These are phyloP conservation scores for Earliella scabrosa DNA, from an alignment of 1,284 basidiomycete species.

Conservation along the genomic window DNA sequence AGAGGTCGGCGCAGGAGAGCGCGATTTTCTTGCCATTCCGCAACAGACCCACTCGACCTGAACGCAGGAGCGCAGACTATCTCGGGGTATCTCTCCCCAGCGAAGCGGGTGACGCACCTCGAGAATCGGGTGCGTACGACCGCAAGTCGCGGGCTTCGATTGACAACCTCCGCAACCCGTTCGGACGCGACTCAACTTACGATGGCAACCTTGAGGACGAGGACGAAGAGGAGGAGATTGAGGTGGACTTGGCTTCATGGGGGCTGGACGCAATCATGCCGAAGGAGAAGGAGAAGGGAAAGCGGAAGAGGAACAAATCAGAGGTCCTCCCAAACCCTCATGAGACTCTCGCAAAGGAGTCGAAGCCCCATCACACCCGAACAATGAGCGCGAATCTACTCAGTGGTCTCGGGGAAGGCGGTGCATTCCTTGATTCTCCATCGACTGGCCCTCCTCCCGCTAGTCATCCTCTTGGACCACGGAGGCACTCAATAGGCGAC, in stretches of 20 bases:
- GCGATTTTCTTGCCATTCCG: conserved; percentile 79
- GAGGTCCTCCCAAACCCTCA: conserved; percentile 33
- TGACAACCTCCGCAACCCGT: conserved; percentile 71
- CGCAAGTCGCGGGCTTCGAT: conserved; percentile 55
- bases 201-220: conserved; percentile 49
- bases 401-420: conserved; percentile 54
- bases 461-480: conserved; percentile 31
- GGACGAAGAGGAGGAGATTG: conserved; percentile 55
- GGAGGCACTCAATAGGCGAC: conserved; percentile 55
- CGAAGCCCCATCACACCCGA: conserved; percentile 43
- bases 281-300: conserved; percentile 44
- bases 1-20: conserved; percentile 75
- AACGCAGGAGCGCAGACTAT: conserved; percentile 61
- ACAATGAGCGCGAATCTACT: conserved; percentile 69
- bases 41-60: conserved; percentile 45
- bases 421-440: conserved; percentile 46
- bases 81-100: conserved; percentile 69
- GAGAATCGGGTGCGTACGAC: conserved; percentile 51
- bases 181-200: conserved; percentile 63
- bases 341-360: conserved; percentile 16
- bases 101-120: conserved; percentile 50
- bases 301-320: conserved; percentile 51
- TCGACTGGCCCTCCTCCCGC: conserved; percentile 27
- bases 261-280: conserved; percentile 77
- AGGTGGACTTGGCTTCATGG: conserved; percentile 84